Conservation (phyloP, 106 monocot species). For the Vanilla planifolia region DNA sequence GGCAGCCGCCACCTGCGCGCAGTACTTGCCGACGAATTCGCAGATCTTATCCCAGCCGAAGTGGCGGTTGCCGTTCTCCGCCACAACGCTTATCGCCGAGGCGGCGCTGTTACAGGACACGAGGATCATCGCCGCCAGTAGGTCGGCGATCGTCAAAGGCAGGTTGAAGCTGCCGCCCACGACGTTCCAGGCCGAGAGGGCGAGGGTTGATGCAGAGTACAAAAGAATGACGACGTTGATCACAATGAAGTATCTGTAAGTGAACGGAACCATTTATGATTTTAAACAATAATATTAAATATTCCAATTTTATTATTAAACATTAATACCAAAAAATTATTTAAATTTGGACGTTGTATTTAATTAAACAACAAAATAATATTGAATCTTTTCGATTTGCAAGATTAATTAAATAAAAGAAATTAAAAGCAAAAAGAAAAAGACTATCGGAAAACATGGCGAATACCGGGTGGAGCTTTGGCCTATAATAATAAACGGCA, state of each 20-base stretch:
- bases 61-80: constrained; percentile 16
- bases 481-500: no score
- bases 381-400: no score
- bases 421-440: no score
- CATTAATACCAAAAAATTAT: no score
- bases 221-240: constrained; percentile 11
- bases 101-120: constrained; percentile 20
- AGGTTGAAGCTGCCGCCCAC: not conserved
- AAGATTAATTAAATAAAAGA: no score
- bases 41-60: constrained; percentile 18
- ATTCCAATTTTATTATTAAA: no score
- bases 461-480: no score
- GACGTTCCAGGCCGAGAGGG: not conserved
- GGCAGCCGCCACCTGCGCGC: constrained; percentile 14
- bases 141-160: constrained; percentile 16
- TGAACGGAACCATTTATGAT: no score
- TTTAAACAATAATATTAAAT: no score
- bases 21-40: constrained; percentile 1
- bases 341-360: no score
- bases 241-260: constrained; percentile 28
- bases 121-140: constrained; percentile 11
- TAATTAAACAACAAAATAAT: no score
- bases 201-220: constrained; percentile 14
- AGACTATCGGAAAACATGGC: no score
- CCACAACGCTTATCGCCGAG: constrained; percentile 11